Percentiles rank a stretch among this genome's conserved stretches.
phyloP scores from a whole-genome alignment of 1,139 yeast species.

The Taphrina flavorubra region DNA sequence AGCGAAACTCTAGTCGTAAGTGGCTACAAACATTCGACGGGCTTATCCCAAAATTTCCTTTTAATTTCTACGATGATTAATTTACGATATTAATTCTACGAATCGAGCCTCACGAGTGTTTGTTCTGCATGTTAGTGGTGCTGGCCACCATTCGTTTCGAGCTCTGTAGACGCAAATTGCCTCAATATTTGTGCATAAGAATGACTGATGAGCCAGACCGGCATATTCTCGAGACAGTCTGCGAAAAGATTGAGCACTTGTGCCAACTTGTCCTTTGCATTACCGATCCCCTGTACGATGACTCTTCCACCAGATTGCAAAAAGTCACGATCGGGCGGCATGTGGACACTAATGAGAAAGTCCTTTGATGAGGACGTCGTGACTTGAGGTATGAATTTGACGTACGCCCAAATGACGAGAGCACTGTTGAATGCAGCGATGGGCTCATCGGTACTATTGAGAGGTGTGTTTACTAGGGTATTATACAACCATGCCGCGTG shows the following conservation, averaged over 20 bases:
- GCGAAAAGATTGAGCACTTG: neutral
- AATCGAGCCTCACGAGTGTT: too few species aligned
- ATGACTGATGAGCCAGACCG: constrained; percentile 12
- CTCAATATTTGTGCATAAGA: constrained; percentile 2
- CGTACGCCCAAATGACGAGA: constrained; percentile 4
- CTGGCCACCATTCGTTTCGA: too few species aligned
- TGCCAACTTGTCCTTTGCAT: neutral
- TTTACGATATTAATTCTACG: too few species aligned
- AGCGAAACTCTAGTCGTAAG: too few species aligned
- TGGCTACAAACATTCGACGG: too few species aligned
- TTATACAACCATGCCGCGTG: constrained; percentile 6
- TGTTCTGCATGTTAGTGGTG: too few species aligned
- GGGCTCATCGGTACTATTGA: constrained; percentile 8
- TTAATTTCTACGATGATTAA: too few species aligned
- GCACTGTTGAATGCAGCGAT: constrained; percentile 17
- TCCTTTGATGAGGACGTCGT: neutral
- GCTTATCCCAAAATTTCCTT: too few species aligned
- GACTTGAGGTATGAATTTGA: neutral
- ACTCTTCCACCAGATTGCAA: neutral
- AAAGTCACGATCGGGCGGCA: neutral
- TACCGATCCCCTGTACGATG: neutral
- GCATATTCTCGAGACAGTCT: neutral
- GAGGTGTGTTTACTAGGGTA: neutral
- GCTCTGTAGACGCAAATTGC: neutral
- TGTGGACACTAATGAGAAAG: constrained; percentile 2